Base-by-base conservation (phyloP, 768 basidiomycete genomes). In the Panus rudis region DNA sequence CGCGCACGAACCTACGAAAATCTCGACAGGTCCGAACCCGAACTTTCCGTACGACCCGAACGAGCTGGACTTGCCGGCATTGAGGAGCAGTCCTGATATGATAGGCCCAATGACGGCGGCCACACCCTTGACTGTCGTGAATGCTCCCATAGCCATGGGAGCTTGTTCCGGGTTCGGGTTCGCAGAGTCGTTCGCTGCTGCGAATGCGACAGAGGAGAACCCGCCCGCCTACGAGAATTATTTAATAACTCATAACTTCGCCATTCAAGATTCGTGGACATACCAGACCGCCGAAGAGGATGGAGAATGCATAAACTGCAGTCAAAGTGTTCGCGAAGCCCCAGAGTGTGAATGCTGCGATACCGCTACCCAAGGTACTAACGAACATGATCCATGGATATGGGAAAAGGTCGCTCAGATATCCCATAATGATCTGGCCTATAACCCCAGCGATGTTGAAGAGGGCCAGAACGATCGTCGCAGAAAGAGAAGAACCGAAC, bases 401-500 rank as follows among this genome's bases (percentile, higher is more conserved):
- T 5, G 57, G 53, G 33, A 54, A 49, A 7, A 47, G 44, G 40
- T 58, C 55, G 41, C 49, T 52, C 7, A 55, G 45, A 27, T 51
- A 50, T 6, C 55, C 55, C 30, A 55, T 51, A 22, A 53, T 34
- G 26, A 59, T 49, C 38, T 56, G 55, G 10, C 57, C 53, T 5
- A 52, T 48, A 46, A 54, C 52, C 16, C 48, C 49, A 3, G 53
- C 43, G 10, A 51, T 47, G 44, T 56, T 59, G 52, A 56, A 59
- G 13, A 54, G 17, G 21, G 55, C 51, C 4, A 59, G 50, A 0
- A 48, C 53, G 26, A 55, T 34, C 1, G 55, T 53, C 6, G 55
- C 55, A 6, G 51, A 51, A 0, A 53, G 47, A 7, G 51, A 52
- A 3, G 53, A 50, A 2, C 48, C 47, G 12, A 55, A 43, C 12